Evolutionary conservation across 805 yeast species (phyloP), one percentile per base, ranked within the genome.

Genomic region (Clavispora fructus): DNA sequence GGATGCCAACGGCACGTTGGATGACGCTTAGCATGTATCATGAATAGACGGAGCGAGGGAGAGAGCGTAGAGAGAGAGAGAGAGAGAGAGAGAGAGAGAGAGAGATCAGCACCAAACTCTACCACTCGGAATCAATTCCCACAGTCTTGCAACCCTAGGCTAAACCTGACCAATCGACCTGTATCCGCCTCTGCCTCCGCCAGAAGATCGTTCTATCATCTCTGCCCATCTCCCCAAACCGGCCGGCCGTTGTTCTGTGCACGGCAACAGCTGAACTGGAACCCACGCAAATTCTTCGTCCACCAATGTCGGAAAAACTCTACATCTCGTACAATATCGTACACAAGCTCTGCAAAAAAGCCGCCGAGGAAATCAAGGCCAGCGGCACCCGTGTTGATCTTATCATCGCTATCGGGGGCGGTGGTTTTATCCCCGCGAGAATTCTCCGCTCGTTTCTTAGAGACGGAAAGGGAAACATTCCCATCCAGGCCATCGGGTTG

Each of bases 271-370:
- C 6, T 4, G 2, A 27, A 9, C 29, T 9, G 29, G 9, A 9
- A 8, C 29, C 9, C 29, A 29, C 31, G 13, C 31, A n/a, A 31
- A 31, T 7, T 8, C 17, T 31, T n/a, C 35, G 14, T 13, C 33
- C 16, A 38, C 25, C 25, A n/a, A 50, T 50, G 53, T 7, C 51
- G 7, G 53, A 51, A 13, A 53, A 53, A 33, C 55, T 82, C 71
- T 86, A 83, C 72, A 85, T 86, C 57, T 82, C 89, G 45, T 86
- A 86, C 76, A 85, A 86, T 68, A 84, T 85, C 64, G 81, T 86
- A 27, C 95, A 86, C 63, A 87, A 85, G 65, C 68, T 83, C 55
- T 82, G 87, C 65, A 86, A 82, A 60, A 68, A 69, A 50, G 64
- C 71, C 2, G 83, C 90, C 13, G 80, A 74, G 46, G 78, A 75